Evolutionary conservation across 2,329 filamentous ascomycete species (phyloP).

Genomic region (Neoscytalidium dimidiatum): DNA sequence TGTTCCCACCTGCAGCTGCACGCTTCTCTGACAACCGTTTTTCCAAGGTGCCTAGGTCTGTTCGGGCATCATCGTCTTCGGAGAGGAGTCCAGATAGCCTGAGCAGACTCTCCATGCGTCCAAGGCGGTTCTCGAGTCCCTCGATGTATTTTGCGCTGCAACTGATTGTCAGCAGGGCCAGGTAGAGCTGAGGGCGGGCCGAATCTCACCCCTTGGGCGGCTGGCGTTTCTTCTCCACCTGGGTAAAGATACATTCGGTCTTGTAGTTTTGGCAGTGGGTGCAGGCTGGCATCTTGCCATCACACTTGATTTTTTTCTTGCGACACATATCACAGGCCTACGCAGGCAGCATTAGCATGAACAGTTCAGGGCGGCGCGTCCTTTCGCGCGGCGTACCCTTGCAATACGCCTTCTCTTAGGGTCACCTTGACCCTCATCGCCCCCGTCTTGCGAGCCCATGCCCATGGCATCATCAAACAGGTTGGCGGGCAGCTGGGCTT

Average conservation of each 20-base stretch:
- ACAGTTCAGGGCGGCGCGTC: constrained; percentile 4
- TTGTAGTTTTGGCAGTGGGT: constrained; percentile 98
- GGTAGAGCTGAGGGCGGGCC: not conserved
- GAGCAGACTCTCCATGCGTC: constrained; percentile 92
- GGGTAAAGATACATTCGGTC: constrained; percentile 95
- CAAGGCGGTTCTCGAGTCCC: constrained; percentile 88
- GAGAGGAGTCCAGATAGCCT: constrained; percentile 82
- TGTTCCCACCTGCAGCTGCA: constrained; percentile 29
- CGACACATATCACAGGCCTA: constrained; percentile 95
- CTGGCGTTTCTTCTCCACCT: constrained; percentile 97
- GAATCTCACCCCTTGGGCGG: constrained; percentile 90
- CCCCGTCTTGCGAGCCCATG: constrained; percentile 43
- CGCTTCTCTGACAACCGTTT: constrained; percentile 63
- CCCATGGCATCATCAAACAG: constrained; percentile 44
- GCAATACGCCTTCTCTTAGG: constrained; percentile 88
- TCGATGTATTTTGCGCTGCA: constrained; percentile 94
- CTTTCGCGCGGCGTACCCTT: constrained; percentile 59
- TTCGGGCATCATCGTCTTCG: constrained; percentile 82
- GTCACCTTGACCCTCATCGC: constrained; percentile 56
- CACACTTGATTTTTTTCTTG: constrained; percentile 96
- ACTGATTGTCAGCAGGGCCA: constrained; percentile 2
- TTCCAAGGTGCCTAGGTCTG: constrained; percentile 85
- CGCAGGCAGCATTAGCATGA: not conserved
- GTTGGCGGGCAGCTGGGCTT: constrained; percentile 29
- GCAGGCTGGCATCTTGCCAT: constrained; percentile 92